Base-by-base conservation (phyloP, 441 rosid species). In the Adansonia grandidieri region DNA sequence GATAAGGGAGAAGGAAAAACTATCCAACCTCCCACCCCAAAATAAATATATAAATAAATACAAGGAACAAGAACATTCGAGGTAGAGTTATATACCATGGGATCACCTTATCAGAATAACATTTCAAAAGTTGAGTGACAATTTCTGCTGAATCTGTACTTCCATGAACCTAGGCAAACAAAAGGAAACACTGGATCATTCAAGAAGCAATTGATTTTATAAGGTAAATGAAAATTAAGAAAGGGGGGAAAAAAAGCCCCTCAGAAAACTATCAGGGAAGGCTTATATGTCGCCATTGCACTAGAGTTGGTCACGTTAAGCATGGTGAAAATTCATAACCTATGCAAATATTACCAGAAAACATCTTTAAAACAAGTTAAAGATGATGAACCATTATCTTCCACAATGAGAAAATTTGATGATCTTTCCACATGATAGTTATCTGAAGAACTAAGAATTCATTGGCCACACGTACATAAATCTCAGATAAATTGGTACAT, bases 81-180 rank as follows among this genome's bases (percentile, higher is more conserved):
- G 78, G 76, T 48, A 75, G 80, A 61, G 50, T 9, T 74, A 77
- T 61, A 69, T 94, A 96, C 99, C 98, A 84, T 81, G 97, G 94
- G 80, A 96, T 89, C 80, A 94, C 79, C 79, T 86, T 89, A 75
- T 78, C 71, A 76, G 94, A 88, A 87, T 84, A 84, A 86, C 97
- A 94, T 71, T 90, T 91, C 91, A 93, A 83, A 76, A 96, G 95
- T 82, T 85, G 89, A 84, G 86, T 80, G 32, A 85, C 71, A 10
- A 82, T 80, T 80, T 86, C 86, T 40, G 84, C 84, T 58, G 89
- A 87, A 80, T 85, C 84, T 37, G 76, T 74, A 82, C 89, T 87
- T 79, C 91, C 93, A 79, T 84, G 87, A 77, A 86, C 87, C 99
- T 93, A 81, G 42, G 63, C 77, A 86, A 78, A 80, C 9, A 77